Base-by-base conservation (phyloP, 768 basidiomycete genomes). In the Termitomyces sp. region DNA sequence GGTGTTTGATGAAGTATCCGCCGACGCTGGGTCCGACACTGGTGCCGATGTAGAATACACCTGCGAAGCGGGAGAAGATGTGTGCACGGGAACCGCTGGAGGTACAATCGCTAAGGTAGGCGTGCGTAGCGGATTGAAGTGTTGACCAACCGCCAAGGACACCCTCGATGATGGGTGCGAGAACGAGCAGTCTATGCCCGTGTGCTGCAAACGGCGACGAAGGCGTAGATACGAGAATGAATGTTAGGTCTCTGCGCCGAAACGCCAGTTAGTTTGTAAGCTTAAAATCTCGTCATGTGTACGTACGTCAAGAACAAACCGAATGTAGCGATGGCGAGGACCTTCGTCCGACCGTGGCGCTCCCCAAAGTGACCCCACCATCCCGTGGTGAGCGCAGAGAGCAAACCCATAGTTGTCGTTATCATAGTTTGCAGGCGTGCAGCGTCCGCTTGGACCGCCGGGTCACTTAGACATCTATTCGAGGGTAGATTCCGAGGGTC, bases 311-410 rank as follows among this genome's bases (percentile, higher is more conserved):
- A 68, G 66, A 80, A 73, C 18, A 78, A 60, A 18, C 95, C 93
- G 28, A 90, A 70, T 0, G 90, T 85, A 11, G 88, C 75, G 32
- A 88, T 77, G 7, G 90, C 88, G 59, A 96, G 83, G 24, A 96
- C 87, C 55, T 79, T 84, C 3, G 88, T 93, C 50, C 95, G 80
- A 15, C 95, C 95, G 65, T 88, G 74, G 22, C 85, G 79, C 69
- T 96, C 92, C 33, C 91, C 86, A 57, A 89, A 89, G 59, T 84
- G 84, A 33, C 92, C 92, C 95, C 95, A 97, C 85, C 88, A 94
- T 2, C 89, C 91, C 0, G 93, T 92, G 6, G 92, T 95, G 33
- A 96, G 73, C 0, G 92, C 93, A 20, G 90, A 89, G 15, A 97
- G 81, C 4, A 86, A 66, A 7, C 95, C 95, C 84, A 89, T 89